These are phyloP conservation scores for Pueraria montana DNA, from an alignment of 306 rosid species.

Conservation along the genomic window DNA sequence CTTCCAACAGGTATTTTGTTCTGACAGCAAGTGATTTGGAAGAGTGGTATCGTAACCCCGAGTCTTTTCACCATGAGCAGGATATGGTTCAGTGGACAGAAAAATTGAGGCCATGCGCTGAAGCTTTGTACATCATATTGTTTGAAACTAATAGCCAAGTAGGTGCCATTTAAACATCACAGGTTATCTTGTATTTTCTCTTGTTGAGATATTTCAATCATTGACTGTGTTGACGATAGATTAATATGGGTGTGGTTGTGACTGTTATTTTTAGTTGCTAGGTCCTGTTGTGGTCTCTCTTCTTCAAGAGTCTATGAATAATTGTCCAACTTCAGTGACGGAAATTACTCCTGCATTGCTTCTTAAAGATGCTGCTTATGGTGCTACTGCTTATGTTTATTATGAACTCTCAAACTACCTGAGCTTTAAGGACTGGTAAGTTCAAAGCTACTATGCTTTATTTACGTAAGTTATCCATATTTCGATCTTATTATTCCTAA, in stretches of 20 bases:
- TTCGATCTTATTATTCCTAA: conserved; percentile 4
- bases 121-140: conserved; percentile 90
- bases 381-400: conserved; percentile 98
- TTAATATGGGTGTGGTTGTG: conserved; percentile 44
- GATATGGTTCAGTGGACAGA: conserved; percentile 99
- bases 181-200: conserved; percentile 43
- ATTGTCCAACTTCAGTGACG: conserved; percentile 80
- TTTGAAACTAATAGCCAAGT: conserved; percentile 97
- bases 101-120: conserved; percentile 97
- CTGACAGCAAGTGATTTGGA: conserved; percentile 87
- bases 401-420: conserved; percentile 96
- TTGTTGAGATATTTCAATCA: conserved; percentile 37
- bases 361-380: conserved; percentile 98
- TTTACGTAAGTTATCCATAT: conserved; percentile 31
- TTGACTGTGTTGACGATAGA: conserved; percentile 25
- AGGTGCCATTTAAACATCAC: conserved; percentile 50
- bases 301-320: conserved; percentile 90
- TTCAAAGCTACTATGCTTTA: conserved; percentile 38
- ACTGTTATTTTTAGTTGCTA: conserved; percentile 69
- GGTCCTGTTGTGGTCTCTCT: conserved; percentile 96
- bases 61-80: conserved; percentile 96
- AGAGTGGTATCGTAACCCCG: conserved; percentile 91
- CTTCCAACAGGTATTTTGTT: conserved; percentile 85
- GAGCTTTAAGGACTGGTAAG: conserved; percentile 91
- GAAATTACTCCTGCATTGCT: conserved; percentile 91